Evolutionary conservation across 1,139 yeast genomes (phyloP).

Genomic region (Diutina catenulata): DNA sequence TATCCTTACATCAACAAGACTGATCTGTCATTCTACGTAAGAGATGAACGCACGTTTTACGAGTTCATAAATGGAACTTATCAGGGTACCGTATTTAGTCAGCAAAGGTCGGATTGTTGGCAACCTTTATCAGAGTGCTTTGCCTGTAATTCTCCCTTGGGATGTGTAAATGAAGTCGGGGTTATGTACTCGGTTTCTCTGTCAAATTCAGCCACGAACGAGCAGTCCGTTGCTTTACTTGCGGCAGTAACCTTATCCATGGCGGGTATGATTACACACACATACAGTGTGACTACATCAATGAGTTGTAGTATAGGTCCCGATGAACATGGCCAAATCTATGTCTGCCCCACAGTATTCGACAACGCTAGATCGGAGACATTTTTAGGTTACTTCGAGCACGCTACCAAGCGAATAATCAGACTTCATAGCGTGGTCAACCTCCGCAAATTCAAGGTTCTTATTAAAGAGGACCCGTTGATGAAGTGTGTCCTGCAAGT

Average conservation of each 20-base stretch:
- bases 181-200: background rate
- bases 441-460: background rate
- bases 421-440: background rate
- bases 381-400: background rate
- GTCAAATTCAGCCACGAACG: background rate
- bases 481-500: no score
- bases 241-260: background rate
- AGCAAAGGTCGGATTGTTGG: no score
- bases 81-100: background rate
- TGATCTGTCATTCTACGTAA: background rate
- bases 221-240: background rate
- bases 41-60: background rate
- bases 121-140: background rate
- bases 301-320: background rate
- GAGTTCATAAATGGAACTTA: background rate
- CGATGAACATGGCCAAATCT: slow-evolving; percentile 1
- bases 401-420: background rate
- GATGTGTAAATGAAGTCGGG: background rate
- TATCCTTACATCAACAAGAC: background rate
- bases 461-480: background rate
- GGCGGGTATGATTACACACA: background rate
- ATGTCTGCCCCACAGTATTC: background rate
- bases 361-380: background rate
- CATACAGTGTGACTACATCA: background rate
- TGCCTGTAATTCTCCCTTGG: background rate